These are phyloP conservation scores for Dissophora globulifera DNA, from an alignment of 192 early-diverging fungal species.

Conservation along the genomic window DNA sequence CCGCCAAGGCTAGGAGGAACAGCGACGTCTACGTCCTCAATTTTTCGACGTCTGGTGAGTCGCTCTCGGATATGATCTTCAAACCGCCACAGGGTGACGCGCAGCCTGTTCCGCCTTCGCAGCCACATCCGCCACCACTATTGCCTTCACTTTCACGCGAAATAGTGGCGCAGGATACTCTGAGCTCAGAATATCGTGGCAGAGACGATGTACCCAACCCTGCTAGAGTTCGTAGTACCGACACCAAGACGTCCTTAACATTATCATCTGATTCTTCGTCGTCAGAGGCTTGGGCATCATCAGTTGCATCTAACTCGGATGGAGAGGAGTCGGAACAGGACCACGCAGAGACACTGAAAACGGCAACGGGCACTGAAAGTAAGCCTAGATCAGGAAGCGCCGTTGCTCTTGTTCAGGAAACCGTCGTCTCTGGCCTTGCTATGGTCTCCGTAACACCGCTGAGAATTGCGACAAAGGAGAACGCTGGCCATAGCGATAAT, in stretches of 20 bases:
- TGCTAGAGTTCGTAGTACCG: slow-evolving; percentile 24
- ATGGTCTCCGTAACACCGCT: slow-evolving; percentile 10
- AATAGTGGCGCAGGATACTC: not conserved
- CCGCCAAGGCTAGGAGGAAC: not conserved
- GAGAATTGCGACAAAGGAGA: not conserved
- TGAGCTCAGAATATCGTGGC: not conserved
- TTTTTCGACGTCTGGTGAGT: slow-evolving; percentile 22
- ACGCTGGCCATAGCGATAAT: not conserved
- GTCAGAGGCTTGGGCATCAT: slow-evolving; percentile 13
- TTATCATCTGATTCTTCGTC: slow-evolving; percentile 41
- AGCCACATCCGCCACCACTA: too few relatives aligned
- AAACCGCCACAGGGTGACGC: not conserved
- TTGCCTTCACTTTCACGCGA: too few relatives aligned
- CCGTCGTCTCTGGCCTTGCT: slow-evolving; percentile 10
- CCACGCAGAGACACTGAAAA: too few relatives aligned
- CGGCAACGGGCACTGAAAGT: not conserved
- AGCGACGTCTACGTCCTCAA: slow-evolving; percentile 10
- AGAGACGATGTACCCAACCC: slow-evolving; percentile 6
- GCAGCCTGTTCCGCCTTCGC: too few relatives aligned
- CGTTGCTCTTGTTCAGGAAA: not conserved
- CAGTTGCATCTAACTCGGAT: not conserved
- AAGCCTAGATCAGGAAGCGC: not conserved
- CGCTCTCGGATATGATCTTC: slow-evolving; percentile 38
- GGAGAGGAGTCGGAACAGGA: not conserved
- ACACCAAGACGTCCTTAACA: slow-evolving; percentile 33